Evolutionary conservation across 345 rosid genomes (phyloP).

Genomic region (Citrus inodora): DNA sequence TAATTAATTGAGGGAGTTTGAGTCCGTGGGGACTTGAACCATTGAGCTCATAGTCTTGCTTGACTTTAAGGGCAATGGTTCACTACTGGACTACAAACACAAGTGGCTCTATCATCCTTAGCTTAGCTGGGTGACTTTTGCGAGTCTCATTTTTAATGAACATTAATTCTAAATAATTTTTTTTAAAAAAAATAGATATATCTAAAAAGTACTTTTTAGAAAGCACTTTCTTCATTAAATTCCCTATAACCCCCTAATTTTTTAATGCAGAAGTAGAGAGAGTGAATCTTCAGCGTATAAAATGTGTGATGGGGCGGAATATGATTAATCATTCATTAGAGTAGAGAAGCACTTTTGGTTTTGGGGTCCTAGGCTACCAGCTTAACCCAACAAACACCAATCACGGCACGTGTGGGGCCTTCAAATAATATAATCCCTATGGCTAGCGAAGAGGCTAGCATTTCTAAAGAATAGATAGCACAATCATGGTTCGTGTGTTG

Average conservation of each 20-base stretch:
- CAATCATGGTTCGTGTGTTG: conserved; percentile 6
- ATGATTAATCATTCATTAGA: background rate
- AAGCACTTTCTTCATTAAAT: background rate
- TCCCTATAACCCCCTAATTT: too few species aligned
- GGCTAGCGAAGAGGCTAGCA: background rate
- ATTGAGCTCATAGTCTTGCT: too few species aligned
- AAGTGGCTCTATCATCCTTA: too few species aligned
- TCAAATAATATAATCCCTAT: too few species aligned
- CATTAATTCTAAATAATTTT: too few species aligned
- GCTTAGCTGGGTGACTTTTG: too few species aligned
- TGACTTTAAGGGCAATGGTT: too few species aligned
- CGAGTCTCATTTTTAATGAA: too few species aligned
- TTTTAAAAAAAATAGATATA: too few species aligned
- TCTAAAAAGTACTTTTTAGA: background rate
- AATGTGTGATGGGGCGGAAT: background rate
- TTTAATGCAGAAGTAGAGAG: background rate
- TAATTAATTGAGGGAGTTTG: too few species aligned
- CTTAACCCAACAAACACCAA: background rate
- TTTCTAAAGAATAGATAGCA: background rate
- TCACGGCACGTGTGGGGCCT: conserved; percentile 3
- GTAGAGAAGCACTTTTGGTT: background rate
- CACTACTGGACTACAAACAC: too few species aligned
- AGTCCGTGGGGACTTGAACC: too few species aligned
- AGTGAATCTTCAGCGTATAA: background rate
- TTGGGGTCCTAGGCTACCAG: background rate